Base-by-base conservation (phyloP, 805 yeast species). In the Wickerhamiella hasegawae region DNA sequence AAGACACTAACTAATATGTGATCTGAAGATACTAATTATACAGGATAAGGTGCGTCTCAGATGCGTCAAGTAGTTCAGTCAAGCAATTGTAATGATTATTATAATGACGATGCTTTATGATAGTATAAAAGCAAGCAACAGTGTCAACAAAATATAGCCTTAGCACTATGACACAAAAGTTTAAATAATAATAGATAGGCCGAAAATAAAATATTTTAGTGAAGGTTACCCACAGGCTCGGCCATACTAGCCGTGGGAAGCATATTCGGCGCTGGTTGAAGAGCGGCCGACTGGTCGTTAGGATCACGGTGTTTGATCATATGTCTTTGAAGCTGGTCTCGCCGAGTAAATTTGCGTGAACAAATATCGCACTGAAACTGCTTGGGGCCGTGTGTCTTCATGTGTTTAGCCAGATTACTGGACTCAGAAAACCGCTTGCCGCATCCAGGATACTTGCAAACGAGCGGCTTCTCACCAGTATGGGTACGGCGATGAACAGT, bases 401-500 rank as follows among this genome's bases (percentile, higher is more conserved):
- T 68, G 54, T 87, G 98, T 48, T 87, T 87, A 16, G 80, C 75
- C 46, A 87, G 61, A 53, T 87, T 90, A 14, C 93, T 77, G 32
- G 87, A 74, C 54, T 90, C 97, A 40, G 87, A 76, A 51, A 87
- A 87, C 36, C 81, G 57, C 53, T 81, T 84, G 14, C 72, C 76
- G 53, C 98, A 87, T 1, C 49, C 52, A 1, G 90, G 84, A 46
- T 69, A 82, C 15, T 73, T 68, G 57, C 95, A 83, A 33, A 72
- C 74, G 52, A 80, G 90, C 2, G 94, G 94, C 53, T 82, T 80
- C 54, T 83, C 94, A 33, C 95, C 95, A 1, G 94, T 79, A 55
- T 87, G 98, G 2, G 75, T 75, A 40, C 97, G 63, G 31, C 68
- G 56, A 57, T 90, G 97, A 21, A 87, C 82, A 1, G 83, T 76